Conservation (phyloP, 2,329 filamentous ascomycete species). For the Clonostachys rhizophaga region DNA sequence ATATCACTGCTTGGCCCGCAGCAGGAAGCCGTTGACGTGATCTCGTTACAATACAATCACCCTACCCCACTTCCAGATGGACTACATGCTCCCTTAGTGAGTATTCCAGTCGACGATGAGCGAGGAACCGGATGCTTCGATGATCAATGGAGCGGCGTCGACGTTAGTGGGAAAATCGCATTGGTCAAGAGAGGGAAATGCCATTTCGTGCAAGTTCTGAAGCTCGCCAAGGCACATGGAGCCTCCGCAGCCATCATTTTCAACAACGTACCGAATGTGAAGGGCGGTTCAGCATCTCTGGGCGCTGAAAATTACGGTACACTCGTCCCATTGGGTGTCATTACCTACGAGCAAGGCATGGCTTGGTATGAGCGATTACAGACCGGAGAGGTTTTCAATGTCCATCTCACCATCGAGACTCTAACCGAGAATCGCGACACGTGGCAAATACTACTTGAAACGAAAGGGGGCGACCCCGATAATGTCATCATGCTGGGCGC, state of each 20-base stretch:
- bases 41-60: conserved; percentile 38
- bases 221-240: conserved; percentile 31
- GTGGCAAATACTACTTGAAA: conserved; percentile 38
- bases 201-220: conserved; percentile 31
- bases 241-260: conserved; percentile 49
- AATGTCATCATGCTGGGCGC: conserved; percentile 36
- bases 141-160: conserved; percentile 27
- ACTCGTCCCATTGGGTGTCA: conserved; percentile 22
- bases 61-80: conserved; percentile 30
- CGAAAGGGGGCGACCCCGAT: conserved; percentile 31
- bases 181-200: conserved; percentile 38
- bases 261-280: conserved; percentile 44
- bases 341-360: conserved; percentile 7
- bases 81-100: conserved; percentile 23
- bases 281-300: conserved; percentile 41
- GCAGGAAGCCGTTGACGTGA: conserved; percentile 32
- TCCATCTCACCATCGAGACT: not conserved
- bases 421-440: conserved; percentile 17
- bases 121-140: conserved; percentile 29
- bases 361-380: not conserved
- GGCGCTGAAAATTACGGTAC: conserved; percentile 26
- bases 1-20: conserved; percentile 35
- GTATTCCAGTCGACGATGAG: conserved; percentile 26
- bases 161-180: conserved; percentile 31
- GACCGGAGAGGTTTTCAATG: not conserved